phyloP scores from a whole-genome alignment of 129 eudicot species.

The Chrysanthemum seticuspe region DNA sequence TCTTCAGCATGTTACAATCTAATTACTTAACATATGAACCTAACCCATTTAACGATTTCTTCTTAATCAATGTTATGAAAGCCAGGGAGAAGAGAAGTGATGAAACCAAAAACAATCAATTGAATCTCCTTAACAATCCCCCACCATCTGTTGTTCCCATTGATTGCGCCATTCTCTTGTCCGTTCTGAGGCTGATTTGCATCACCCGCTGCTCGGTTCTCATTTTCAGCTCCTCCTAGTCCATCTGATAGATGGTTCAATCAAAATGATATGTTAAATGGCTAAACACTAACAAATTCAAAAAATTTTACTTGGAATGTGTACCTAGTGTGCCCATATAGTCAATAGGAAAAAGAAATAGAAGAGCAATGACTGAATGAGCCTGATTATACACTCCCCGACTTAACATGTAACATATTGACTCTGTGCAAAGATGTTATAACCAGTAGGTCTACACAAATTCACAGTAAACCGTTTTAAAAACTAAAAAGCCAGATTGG shows the following conservation, averaged over 20 bases:
- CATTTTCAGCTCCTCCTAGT: slow-evolving; percentile 62
- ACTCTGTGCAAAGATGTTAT: too few species aligned
- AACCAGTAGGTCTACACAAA: too few species aligned
- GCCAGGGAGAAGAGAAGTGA: slow-evolving; percentile 94
- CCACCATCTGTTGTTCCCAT: slow-evolving; percentile 82
- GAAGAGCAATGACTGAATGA: too few species aligned
- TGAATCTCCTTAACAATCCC: slow-evolving; percentile 92
- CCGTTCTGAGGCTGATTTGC: slow-evolving; percentile 28
- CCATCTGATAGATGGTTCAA: slow-evolving; percentile 41
- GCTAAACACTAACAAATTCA: too few species aligned
- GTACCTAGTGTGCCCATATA: too few species aligned
- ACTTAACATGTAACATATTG: too few species aligned
- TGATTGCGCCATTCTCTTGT: slow-evolving; percentile 28
- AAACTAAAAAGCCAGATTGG: too few species aligned
- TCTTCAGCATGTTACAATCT: background rate
- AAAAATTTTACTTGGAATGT: too few species aligned
- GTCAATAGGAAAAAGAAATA: too few species aligned
- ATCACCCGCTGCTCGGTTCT: slow-evolving; percentile 43
- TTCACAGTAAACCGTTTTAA: too few species aligned
- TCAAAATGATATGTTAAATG: too few species aligned
- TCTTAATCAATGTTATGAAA: slow-evolving; percentile 84
- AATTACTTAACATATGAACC: slow-evolving; percentile 11
- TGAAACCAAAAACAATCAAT: slow-evolving; percentile 94
- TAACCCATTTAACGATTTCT: slow-evolving; percentile 13
- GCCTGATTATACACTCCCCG: too few species aligned